These are phyloP conservation scores for Herpetomonas tarakana DNA, from an alignment of 208 protist genomes.

Conservation along the genomic window DNA sequence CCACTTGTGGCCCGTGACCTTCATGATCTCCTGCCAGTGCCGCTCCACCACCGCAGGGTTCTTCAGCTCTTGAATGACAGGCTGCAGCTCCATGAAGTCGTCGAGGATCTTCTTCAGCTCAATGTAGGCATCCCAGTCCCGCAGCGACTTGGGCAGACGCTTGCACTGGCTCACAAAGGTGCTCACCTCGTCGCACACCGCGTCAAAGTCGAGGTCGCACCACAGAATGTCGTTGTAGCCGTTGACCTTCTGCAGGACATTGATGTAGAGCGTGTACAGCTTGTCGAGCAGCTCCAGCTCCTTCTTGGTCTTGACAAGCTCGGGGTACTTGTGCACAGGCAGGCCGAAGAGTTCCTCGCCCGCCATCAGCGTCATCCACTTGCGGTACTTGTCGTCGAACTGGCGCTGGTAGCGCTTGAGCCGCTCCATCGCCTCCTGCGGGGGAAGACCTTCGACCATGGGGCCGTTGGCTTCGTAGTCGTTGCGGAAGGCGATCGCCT, in stretches of 20 bases:
- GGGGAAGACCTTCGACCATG: slow-evolving; percentile 92
- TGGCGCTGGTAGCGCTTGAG: slow-evolving; percentile 95
- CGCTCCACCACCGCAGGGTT: slow-evolving; percentile 91
- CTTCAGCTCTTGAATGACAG: slow-evolving; percentile 92
- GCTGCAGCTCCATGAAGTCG: slow-evolving; percentile 94
- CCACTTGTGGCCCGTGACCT: slow-evolving; percentile 86
- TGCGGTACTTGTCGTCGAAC: slow-evolving; percentile 95
- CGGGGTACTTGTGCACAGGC: slow-evolving; percentile 92
- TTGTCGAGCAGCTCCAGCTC: slow-evolving; percentile 94
- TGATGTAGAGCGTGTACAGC: slow-evolving; percentile 95
- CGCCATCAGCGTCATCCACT: slow-evolving; percentile 92
- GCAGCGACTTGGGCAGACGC: slow-evolving; percentile 90
- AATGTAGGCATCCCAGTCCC: slow-evolving; percentile 94
- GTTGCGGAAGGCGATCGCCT: slow-evolving; percentile 92
- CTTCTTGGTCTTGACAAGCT: slow-evolving; percentile 92
- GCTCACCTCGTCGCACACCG: slow-evolving; percentile 91
- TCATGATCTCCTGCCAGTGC: slow-evolving; percentile 96
- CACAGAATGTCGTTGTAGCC: slow-evolving; percentile 95
- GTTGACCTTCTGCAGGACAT: slow-evolving; percentile 93
- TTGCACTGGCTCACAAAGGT: slow-evolving; percentile 90
- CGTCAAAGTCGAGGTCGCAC: slow-evolving; percentile 94
- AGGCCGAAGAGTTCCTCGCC: slow-evolving; percentile 97
- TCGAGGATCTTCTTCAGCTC: slow-evolving; percentile 95
- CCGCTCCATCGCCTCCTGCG: slow-evolving; percentile 93
- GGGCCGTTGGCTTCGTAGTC: slow-evolving; percentile 96